A percentile compares a stretch with the other conserved stretches of the same genome.
Conservation (phyloP, 2,329 filamentous ascomycete species). For the Claviceps maximensis region DNA sequence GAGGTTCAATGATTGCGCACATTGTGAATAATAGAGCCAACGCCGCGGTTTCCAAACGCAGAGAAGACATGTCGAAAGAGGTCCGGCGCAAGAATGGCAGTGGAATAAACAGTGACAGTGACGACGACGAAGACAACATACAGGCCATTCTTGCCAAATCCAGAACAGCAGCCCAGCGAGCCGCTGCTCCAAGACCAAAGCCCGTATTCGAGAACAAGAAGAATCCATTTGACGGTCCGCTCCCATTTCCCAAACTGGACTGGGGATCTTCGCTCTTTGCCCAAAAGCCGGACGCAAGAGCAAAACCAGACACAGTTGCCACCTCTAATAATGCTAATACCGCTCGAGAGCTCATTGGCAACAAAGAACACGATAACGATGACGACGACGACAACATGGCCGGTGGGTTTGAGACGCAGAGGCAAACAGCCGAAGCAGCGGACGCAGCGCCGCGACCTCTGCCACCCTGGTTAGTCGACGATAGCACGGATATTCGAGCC, state of each 20-base stretch:
- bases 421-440: slow-evolving; percentile 22
- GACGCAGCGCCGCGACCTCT: slow-evolving; percentile 50
- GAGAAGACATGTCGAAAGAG: slow-evolving; percentile 10
- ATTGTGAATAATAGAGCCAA: slow-evolving; percentile 62
- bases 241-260: slow-evolving; percentile 83
- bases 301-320: slow-evolving; percentile 8
- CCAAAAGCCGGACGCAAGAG: slow-evolving; percentile 21
- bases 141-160: slow-evolving; percentile 63
- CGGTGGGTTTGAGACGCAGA: slow-evolving; percentile 52
- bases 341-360: background rate
- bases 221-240: slow-evolving; percentile 59
- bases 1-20: slow-evolving; percentile 53
- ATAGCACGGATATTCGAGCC: slow-evolving; percentile 49
- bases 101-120: slow-evolving; percentile 55
- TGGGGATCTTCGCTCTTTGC: slow-evolving; percentile 49
- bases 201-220: slow-evolving; percentile 37
- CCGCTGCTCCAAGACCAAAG: slow-evolving; percentile 16
- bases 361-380: background rate
- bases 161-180: slow-evolving; percentile 40
- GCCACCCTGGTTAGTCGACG: slow-evolving; percentile 61
- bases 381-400: slow-evolving; percentile 36
- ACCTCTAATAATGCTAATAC: background rate
- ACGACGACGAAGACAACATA: slow-evolving; percentile 73
- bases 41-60: slow-evolving; percentile 38
- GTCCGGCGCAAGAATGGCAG: slow-evolving; percentile 51